Evolutionary conservation across 495 filamentous ascomycete genomes (phyloP), one percentile per base, ranked within the genome.

Genomic region (Tuber brumale): DNA sequence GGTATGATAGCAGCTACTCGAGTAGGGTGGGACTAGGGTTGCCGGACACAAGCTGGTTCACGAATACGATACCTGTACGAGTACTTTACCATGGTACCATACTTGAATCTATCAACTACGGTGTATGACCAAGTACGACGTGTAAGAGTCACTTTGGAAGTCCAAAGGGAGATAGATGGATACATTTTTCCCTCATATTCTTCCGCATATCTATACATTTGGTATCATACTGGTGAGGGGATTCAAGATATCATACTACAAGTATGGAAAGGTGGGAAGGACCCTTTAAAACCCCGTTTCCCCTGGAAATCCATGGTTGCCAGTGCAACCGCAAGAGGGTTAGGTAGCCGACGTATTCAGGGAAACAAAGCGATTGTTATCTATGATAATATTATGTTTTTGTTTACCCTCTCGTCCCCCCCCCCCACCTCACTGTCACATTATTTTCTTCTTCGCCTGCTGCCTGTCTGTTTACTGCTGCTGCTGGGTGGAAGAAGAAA

Each of bases 41-140:
- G 37, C 48, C 31, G 35, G 46, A 78, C 46, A 69, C 76, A 19
- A 1, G 18, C n/a, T 19, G 44, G 14, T 46, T 46, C 44, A 46
- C 44, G 18, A 19, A 72, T 72, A 77, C 75, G 5, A 70, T 72
- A 77, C 76, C 46, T 45, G 43, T 18, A n/a, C n/a, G n/a, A n/a
- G n/a, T n/a, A 45, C 43, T 45, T 4, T 1, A 45, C 3, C 37
- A 39, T 39, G 37, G 4, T 45, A 45, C 19, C 2, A 6, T 23
- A 57, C 48, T 31, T 27, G 57, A 31, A 66, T 7, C n/a, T 57
- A 57, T 27, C 48, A 27, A 7, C 19, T 3, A 27, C n/a, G n/a
- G n/a, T n/a, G n/a, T 35, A 66, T 18, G 27, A 66, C 14, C n/a
- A 31, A 16, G 57, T 18, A 66, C 21, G 23, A 27, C 4, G 16